phyloP scores from a whole-genome alignment of 805 yeast genomes.

The Wickerhamomyces ciferrii region DNA sequence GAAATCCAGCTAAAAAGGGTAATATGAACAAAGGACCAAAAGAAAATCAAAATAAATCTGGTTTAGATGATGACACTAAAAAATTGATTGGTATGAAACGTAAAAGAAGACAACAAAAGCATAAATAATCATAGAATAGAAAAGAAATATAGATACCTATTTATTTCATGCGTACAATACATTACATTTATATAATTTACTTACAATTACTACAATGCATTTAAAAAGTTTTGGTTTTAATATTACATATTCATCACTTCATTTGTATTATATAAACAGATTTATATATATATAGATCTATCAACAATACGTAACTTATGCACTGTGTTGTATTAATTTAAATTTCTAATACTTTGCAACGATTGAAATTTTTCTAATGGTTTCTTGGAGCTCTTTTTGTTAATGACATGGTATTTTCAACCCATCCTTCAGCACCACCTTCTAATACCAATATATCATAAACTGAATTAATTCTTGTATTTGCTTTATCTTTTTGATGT shows the following conservation, averaged over 20 bases:
- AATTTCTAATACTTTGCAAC: too few relatives aligned
- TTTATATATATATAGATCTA: too few relatives aligned
- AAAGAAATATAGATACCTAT: not conserved
- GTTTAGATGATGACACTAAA: slow-evolving; percentile 49
- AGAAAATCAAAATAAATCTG: slow-evolving; percentile 25
- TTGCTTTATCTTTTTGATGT: slow-evolving; percentile 32
- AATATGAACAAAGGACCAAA: slow-evolving; percentile 37
- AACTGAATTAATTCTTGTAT: slow-evolving; percentile 27
- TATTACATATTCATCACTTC: not conserved
- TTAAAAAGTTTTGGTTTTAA: not conserved
- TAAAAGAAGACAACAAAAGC: slow-evolving; percentile 52
- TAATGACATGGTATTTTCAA: slow-evolving; percentile 69
- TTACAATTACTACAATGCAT: not conserved
- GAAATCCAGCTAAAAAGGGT: slow-evolving; percentile 30
- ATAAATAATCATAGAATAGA: slow-evolving; percentile 7
- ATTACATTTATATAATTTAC: not conserved
- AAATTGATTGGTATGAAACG: slow-evolving; percentile 66
- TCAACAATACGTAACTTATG: not conserved
- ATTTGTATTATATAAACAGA: not conserved
- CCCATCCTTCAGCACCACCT: slow-evolving; percentile 93
- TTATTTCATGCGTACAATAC: too few relatives aligned
- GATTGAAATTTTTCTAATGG: too few relatives aligned
- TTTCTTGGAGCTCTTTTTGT: slow-evolving; percentile 67
- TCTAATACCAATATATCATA: slow-evolving; percentile 64
- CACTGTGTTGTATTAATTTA: not conserved